Base-by-base conservation (phyloP, 352 stramenopile genomes). In the Globisporangium ultimum region DNA sequence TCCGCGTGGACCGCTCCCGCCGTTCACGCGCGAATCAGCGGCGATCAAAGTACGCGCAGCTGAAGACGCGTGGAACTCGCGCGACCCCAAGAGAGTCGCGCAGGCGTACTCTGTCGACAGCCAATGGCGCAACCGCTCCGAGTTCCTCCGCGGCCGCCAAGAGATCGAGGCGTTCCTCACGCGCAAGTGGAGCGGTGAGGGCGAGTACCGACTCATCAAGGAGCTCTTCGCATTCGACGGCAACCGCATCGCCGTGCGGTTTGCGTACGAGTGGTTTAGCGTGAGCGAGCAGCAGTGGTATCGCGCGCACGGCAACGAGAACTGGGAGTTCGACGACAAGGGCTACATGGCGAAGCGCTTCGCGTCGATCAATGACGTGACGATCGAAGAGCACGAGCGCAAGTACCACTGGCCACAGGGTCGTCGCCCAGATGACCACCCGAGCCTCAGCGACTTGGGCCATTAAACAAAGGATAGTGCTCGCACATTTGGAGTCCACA, bases 51-150 rank as follows among this genome's bases (percentile, higher is more conserved):
- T 95, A 36, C 85, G 87, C 14, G 76, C 78, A 2, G 89, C 89
- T 0, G 89, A 97, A 48, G 87, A 97, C 61, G 89, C 83, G 22
- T 97, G 89, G 89, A 97, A 97, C 75, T 80, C 72, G 7, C 70
- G 81, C 6, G 83, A 97, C 18, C 79, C 88, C 3, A 53, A 67
- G 6, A 67, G 67, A 12, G 88, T 97, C n/a, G 78, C 79, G 28
- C 72, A 89, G 48, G 89, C 86, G 18, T 97, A 97, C 73, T 91
- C 83, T 0, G 43, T 53, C 5, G 82, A 95, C 75, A 96, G 82
- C 46, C 59, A 55, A 53, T 96, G 89, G 88, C 78, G 89, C 61
- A 96, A 96, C 67, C 88, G 89, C 15, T 80, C 69, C 38, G 65
- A 91, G 53, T 96, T 97, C 34, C 48, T 97, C 20, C 84, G 64